Evolutionary conservation across 495 filamentous ascomycete species (phyloP), one percentile per base, ranked within the genome.

Genomic region (Trichoderma gamsii): DNA sequence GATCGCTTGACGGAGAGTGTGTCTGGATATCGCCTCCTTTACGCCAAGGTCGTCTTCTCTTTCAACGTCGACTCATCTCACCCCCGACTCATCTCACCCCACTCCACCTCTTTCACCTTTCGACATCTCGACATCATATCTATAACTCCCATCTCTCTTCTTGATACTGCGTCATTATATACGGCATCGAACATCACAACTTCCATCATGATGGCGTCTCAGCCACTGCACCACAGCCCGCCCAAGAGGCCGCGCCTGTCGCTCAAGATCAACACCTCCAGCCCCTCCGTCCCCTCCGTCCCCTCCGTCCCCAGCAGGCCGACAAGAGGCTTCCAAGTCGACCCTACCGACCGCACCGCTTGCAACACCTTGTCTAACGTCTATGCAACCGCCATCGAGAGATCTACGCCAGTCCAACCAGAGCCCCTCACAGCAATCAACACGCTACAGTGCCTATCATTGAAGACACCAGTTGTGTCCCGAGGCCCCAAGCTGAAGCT

Each of bases 331-430:
- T 72, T 76, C 18, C 73, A 74, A 63, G 75, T 87, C 2, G 83
- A 89, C 51, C 80, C 89, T 21, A 85, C 85, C 41, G 93, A 91
- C 9, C 90, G 91, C 7, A 95, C 91, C 5, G 79, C 87, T 27
- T 89, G 90, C 75, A 96, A 94, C 75, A 96, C 91, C 44, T 88
- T 92, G 71, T 87, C 86, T 41, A 95, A 96, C 75, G 86, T 87
- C 67, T 92, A 92, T 74, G 87, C 90, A 38, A 84, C 84, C 41
- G 79, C 84, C n/a, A 87, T 86, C 18, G 86, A 89, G 64, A 82
- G 85, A 64, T 88, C 89, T 43, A 85, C 88, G 8, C 85, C 86
- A 16, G 72, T 74, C n/a, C 75, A 78, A 64, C 76, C 75, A 56
- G 79, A 76, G 18, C 76, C 79, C 44, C 68, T 80, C 49, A 76